A percentile compares a stretch with the other conserved stretches of the same genome.
These are phyloP conservation scores for Oryza australiensis DNA, from an alignment of 176 grass and related monocot genomes.

Conservation along the genomic window DNA sequence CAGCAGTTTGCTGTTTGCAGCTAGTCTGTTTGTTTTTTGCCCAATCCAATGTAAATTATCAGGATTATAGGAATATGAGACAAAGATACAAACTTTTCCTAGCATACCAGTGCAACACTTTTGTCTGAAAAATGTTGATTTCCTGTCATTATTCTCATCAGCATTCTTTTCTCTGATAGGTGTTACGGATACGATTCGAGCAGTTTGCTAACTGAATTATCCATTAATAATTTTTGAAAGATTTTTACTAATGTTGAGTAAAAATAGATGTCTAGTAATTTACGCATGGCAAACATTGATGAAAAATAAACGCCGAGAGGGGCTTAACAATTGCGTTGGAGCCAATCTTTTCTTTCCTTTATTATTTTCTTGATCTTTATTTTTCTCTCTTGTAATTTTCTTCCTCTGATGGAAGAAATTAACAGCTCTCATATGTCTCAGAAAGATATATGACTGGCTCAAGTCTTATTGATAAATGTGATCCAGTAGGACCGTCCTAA, in stretches of 20 bases:
- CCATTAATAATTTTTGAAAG: neutral
- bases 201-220: neutral
- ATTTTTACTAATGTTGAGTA: neutral
- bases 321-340: neutral
- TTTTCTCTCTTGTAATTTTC: neutral
- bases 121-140: neutral
- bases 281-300: neutral
- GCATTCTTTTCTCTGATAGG: neutral
- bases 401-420: neutral
- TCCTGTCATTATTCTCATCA: neutral
- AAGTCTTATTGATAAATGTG: neutral
- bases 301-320: neutral
- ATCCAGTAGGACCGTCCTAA: neutral
- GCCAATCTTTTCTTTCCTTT: too few relatives aligned
- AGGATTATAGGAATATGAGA: neutral
- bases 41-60: neutral
- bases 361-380: neutral
- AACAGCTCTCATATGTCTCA: neutral
- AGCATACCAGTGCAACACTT: neutral
- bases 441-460: neutral
- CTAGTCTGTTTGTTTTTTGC: neutral
- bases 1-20: slow-evolving; percentile 32
- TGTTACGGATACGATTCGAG: neutral
- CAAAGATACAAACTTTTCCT: neutral
- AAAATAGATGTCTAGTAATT: neutral